A percentile compares a stretch with the other conserved stretches of the same genome.
These are phyloP conservation scores for Willaertia magna DNA, from an alignment of 208 protist genomes.

Conservation along the genomic window DNA sequence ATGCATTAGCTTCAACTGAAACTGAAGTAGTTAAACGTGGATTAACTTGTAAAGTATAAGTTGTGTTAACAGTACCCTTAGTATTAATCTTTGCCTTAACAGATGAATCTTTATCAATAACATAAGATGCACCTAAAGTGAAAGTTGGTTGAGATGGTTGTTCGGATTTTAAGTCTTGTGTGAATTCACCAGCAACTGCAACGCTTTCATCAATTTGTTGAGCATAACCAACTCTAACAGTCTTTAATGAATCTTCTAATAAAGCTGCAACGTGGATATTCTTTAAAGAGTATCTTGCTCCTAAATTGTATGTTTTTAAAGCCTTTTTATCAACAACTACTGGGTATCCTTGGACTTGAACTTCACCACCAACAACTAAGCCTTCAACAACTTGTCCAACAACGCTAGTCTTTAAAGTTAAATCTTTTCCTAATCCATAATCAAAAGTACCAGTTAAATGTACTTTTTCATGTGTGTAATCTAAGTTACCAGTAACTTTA, in stretches of 20 bases:
- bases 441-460: neutral
- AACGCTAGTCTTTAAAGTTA: neutral
- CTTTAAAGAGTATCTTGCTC: neutral
- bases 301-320: neutral
- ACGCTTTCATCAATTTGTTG: neutral
- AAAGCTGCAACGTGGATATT: neutral
- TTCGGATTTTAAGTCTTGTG: neutral
- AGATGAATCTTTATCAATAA: neutral
- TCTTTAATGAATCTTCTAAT: neutral
- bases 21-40: neutral
- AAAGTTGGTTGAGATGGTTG: neutral
- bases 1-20: neutral
- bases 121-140: neutral
- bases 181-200: neutral
- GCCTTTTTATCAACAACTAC: neutral
- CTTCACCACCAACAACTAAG: neutral
- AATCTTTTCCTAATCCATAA: neutral
- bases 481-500: neutral
- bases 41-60: neutral
- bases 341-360: neutral
- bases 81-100: neutral
- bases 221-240: neutral
- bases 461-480: neutral
- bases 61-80: neutral
- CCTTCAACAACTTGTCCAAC: neutral